Evolutionary conservation across 1,139 yeast species (phyloP).

Genomic region (Suhomyces guaymorum): DNA sequence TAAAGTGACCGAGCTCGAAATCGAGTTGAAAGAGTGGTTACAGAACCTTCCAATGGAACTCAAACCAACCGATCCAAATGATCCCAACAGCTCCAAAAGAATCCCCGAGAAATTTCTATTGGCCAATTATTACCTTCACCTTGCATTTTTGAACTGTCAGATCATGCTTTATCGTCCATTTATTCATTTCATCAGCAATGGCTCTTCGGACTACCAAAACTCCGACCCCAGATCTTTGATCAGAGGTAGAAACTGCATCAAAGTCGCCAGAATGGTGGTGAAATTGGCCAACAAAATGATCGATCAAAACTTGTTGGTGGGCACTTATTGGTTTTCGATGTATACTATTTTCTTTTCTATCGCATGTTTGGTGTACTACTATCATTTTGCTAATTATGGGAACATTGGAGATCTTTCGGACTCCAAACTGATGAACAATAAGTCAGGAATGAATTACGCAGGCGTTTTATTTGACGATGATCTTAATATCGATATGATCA

Average conservation of each 20-base stretch:
- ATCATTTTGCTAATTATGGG: slow-evolving; percentile 62
- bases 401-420: slow-evolving; percentile 16
- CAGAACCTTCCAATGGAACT: slow-evolving; percentile 71
- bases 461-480: slow-evolving; percentile 59
- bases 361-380: slow-evolving; percentile 82
- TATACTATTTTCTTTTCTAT: slow-evolving; percentile 91
- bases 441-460: slow-evolving; percentile 41
- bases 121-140: slow-evolving; percentile 75
- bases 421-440: neutral
- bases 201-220: slow-evolving; percentile 41
- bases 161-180: slow-evolving; percentile 87
- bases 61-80: slow-evolving; percentile 65
- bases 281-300: slow-evolving; percentile 83
- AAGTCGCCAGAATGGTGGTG: slow-evolving; percentile 82
- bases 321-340: slow-evolving; percentile 91
- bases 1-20: slow-evolving; percentile 71
- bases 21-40: slow-evolving; percentile 74
- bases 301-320: slow-evolving; percentile 69
- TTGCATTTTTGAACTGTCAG: slow-evolving; percentile 81
- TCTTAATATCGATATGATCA: slow-evolving; percentile 64
- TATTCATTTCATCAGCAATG: slow-evolving; percentile 71
- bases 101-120: slow-evolving; percentile 65
- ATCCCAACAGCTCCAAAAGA: slow-evolving; percentile 26
- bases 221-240: slow-evolving; percentile 53
- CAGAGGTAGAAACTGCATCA: slow-evolving; percentile 81